Base-by-base conservation (phyloP, 1,284 basidiomycete genomes). In the Boletus smithii region DNA sequence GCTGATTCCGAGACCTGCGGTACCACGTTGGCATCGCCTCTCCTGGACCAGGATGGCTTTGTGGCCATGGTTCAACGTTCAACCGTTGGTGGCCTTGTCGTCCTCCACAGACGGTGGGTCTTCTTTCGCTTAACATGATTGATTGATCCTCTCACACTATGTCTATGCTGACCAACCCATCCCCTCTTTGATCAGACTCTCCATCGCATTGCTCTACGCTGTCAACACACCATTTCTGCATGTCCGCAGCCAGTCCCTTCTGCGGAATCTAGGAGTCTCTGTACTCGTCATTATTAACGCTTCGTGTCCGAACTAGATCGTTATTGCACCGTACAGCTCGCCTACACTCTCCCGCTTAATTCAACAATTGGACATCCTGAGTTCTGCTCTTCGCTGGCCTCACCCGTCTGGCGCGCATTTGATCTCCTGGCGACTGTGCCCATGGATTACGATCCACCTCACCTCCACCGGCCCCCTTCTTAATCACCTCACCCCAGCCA, bases 151-250 rank as follows among this genome's bases (percentile, higher is more conserved):
- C 57, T 49, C 53, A 56, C 47, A 52, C 46, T 26, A 35, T 9
- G 20, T 20, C 20, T 3, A 20, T 4, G 4, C 36, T 48, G 47
- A 35, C 37, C 43, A 54, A 45, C 26, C 16, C 27, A 9, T 20
- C 18, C 20, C 16, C 22, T 20, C 27, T 11, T 24, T 16, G 32
- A 54, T 39, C 37, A 26, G 9, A n/a, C 14, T 18, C 20, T 27
- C 23, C 41, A 39, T 42, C 36, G 49, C 48, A 44, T 56, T 44
- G 18, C 26, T 34, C 37, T 53, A 43, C 41, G 47, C 35, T 49
- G 14, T 47, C 49, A 40, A 52, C 54, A 10, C 51, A 53, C 51
- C 60, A 54, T 60, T 46, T 18, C 45, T 53, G 57, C 63, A 55
- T 62, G 60, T 56, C 42, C 42, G 32, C 56, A 60, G 47, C 36